phyloP scores from a whole-genome alignment of 2,329 filamentous ascomycete genomes.

The Diaporthe velutina region DNA sequence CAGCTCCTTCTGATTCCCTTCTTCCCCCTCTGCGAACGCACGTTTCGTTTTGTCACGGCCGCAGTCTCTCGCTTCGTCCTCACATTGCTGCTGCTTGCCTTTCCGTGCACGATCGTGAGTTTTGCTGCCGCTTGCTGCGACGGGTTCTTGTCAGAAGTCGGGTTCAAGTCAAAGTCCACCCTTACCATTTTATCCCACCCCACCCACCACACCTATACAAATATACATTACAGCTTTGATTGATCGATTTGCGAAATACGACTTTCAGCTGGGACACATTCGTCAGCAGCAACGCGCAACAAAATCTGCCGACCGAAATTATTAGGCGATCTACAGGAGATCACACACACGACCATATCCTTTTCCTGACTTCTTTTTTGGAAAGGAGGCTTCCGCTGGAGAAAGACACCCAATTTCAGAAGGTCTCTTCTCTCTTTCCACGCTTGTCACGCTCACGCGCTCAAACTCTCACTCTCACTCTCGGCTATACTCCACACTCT shows the following conservation, averaged over 20 bases:
- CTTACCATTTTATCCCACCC: conserved; percentile 40
- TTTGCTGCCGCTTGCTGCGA: not conserved
- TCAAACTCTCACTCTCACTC: conserved; percentile 5
- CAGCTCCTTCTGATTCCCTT: conserved; percentile 19
- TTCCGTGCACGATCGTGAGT: conserved; percentile 12
- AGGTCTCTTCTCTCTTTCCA: too few relatives aligned
- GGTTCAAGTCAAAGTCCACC: conserved; percentile 6
- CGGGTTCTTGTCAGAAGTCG: conserved; percentile 8
- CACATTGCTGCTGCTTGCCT: conserved; percentile 24
- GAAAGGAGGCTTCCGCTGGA: conserved; percentile 1
- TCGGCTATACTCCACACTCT: conserved; percentile 25
- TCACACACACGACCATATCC: not conserved
- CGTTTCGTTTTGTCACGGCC: conserved; percentile 27
- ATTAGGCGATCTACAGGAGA: conserved; percentile 34
- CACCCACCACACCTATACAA: conserved; percentile 21
- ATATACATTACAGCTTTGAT: conserved; percentile 22
- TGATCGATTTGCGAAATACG: conserved; percentile 34
- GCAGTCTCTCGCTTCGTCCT: conserved; percentile 30
- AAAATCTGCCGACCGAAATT: conserved; percentile 31
- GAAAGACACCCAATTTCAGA: not conserved
- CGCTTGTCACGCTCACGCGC: not conserved
- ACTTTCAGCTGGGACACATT: conserved; percentile 29
- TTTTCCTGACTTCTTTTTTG: not conserved
- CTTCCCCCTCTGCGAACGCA: conserved; percentile 12
- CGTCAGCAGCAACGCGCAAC: conserved; percentile 30